Conservation (phyloP, 2,329 filamentous ascomycete species). For the Aureobasidium sp. region DNA sequence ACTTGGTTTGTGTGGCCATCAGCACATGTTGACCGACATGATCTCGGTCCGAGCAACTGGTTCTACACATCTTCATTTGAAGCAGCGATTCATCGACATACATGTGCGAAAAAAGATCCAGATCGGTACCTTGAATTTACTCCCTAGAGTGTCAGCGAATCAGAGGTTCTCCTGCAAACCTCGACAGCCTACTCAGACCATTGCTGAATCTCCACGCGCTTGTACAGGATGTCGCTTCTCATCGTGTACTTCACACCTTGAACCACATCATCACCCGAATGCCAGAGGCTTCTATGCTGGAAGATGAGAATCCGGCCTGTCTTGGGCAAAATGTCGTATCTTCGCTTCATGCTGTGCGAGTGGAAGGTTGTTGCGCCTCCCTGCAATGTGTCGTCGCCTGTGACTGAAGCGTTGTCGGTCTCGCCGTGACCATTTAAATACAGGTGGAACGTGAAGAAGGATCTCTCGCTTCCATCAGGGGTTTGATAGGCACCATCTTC, state of each 20-base stretch:
- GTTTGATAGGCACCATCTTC: constrained; percentile 58
- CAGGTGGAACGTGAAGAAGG: constrained; percentile 48
- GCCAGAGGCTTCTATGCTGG: constrained; percentile 45
- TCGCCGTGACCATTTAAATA: constrained; percentile 41
- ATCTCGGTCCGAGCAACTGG: too few relatives aligned
- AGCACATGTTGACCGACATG: too few relatives aligned
- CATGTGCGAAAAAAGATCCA: background rate
- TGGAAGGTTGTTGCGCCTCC: constrained; percentile 50
- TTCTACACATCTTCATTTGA: too few relatives aligned
- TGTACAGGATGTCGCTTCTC: constrained; percentile 49
- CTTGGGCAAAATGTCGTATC: constrained; percentile 41
- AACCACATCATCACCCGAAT: constrained; percentile 47
- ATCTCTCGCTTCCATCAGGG: constrained; percentile 41
- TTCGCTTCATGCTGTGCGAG: constrained; percentile 22
- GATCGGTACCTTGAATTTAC: too few relatives aligned
- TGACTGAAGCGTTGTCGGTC: background rate
- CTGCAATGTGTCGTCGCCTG: constrained; percentile 24
- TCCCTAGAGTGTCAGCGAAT: background rate
- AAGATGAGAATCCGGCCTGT: constrained; percentile 47
- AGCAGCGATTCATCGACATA: too few relatives aligned
- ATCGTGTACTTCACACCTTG: constrained; percentile 47
- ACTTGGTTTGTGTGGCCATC: too few relatives aligned
- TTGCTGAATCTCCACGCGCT: background rate
- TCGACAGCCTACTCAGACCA: background rate
- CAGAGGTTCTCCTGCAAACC: background rate